phyloP scores from a whole-genome alignment of 164 flowering plant genomes.

The Vitis rupestris region DNA sequence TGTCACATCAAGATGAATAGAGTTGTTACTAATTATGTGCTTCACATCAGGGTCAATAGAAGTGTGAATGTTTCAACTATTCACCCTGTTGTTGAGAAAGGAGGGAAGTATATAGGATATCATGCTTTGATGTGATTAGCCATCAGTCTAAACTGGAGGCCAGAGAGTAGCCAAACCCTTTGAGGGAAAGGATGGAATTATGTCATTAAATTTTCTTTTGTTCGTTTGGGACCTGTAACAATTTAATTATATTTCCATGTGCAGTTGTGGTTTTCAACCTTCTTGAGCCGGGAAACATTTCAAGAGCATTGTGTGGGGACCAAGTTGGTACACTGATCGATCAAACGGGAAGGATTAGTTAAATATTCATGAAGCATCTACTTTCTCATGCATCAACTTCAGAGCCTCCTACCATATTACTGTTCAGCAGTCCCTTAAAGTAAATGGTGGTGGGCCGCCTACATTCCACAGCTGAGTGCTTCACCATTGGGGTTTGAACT shows the following conservation, averaged over 20 bases:
- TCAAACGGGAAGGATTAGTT: constrained; percentile 63
- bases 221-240: neutral
- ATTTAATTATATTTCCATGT: constrained; percentile 4
- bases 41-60: too few relatives aligned
- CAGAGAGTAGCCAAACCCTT: neutral
- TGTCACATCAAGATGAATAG: too few relatives aligned
- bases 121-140: neutral
- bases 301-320: constrained; percentile 92
- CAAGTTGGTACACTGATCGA: constrained; percentile 84
- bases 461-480: neutral
- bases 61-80: neutral
- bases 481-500: neutral
- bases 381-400: neutral
- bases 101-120: neutral
- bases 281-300: constrained; percentile 83
- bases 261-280: constrained; percentile 86
- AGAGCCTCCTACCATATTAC: neutral
- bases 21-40: too few relatives aligned
- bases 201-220: neutral
- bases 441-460: neutral
- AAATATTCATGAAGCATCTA: constrained; percentile 5
- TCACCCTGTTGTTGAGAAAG: neutral
- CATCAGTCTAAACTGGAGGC: neutral
- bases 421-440: too few relatives aligned
- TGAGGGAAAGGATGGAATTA: too few relatives aligned